These are phyloP conservation scores for Betula pendula DNA, from an alignment of 306 rosid genomes.

Conservation along the genomic window DNA sequence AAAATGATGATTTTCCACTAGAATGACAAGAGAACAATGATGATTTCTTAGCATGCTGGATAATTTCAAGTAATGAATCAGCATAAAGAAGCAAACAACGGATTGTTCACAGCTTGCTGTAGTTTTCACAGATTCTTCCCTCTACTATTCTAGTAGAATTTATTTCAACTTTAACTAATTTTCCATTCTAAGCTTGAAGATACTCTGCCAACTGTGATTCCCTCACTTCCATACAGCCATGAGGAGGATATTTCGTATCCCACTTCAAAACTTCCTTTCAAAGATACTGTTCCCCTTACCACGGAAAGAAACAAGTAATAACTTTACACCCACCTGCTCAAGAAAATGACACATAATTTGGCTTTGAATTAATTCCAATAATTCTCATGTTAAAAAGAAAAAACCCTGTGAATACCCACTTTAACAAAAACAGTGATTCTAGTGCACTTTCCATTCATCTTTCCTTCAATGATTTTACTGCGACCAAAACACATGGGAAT, in stretches of 20 bases:
- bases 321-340: conserved; percentile 40
- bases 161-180: conserved; percentile 29
- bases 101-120: conserved; percentile 36
- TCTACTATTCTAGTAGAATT: background rate
- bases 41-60: background rate
- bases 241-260: conserved; percentile 35
- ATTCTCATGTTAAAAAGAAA: background rate
- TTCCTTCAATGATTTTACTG: background rate
- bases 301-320: conserved; percentile 38
- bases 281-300: conserved; percentile 25
- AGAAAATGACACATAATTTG: conserved; percentile 39
- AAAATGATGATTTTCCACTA: no score
- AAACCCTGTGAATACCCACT: background rate
- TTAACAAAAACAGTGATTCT: no score
- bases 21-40: background rate
- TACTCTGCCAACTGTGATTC: conserved; percentile 47
- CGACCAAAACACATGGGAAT: background rate
- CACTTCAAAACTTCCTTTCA: conserved; percentile 38
- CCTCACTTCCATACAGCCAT: conserved; percentile 30
- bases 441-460: background rate
- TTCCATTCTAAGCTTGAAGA: conserved; percentile 32
- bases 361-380: conserved; percentile 17
- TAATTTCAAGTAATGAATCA: conserved; percentile 8
- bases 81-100: conserved; percentile 26
- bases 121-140: conserved; percentile 10